phyloP scores from a whole-genome alignment of 108 stramenopile species.

The Asterionellopsis glacialis region DNA sequence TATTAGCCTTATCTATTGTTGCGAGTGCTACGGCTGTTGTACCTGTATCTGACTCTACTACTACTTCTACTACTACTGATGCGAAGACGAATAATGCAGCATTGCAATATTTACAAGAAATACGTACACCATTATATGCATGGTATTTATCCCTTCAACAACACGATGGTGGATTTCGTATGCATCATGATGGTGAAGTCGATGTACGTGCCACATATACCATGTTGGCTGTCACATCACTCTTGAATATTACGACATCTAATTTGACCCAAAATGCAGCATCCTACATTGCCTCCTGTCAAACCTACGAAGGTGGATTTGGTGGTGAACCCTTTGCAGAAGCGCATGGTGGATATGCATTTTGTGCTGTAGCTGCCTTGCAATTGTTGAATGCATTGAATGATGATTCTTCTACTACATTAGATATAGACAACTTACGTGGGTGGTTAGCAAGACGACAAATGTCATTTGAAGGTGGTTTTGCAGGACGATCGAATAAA shows the following conservation, averaged over 20 bases:
- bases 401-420: conserved; percentile 2
- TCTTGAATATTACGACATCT: conserved; percentile 61
- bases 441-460: conserved; percentile 87
- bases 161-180: conserved; percentile 60
- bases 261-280: conserved; percentile 41
- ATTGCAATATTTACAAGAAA: conserved; percentile 19
- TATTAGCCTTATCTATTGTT: conserved; percentile 67
- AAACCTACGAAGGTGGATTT: conserved; percentile 98
- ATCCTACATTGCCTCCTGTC: conserved; percentile 65
- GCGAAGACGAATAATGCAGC: neutral
- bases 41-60: neutral
- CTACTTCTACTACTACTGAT: neutral
- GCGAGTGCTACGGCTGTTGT: too few species aligned
- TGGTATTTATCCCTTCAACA: conserved; percentile 58
- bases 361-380: conserved; percentile 89
- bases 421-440: conserved; percentile 60
- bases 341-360: conserved; percentile 98
- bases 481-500: conserved; percentile 95
- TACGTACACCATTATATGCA: conserved; percentile 49
- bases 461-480: conserved; percentile 92
- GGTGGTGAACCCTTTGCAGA: conserved; percentile 93
- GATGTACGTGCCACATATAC: conserved; percentile 96
- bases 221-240: conserved; percentile 62
- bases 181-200: conserved; percentile 97
- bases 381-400: conserved; percentile 19